phyloP scores from a whole-genome alignment of 371 early-diverging fungal species.

The Phascolomyces articulosus region DNA sequence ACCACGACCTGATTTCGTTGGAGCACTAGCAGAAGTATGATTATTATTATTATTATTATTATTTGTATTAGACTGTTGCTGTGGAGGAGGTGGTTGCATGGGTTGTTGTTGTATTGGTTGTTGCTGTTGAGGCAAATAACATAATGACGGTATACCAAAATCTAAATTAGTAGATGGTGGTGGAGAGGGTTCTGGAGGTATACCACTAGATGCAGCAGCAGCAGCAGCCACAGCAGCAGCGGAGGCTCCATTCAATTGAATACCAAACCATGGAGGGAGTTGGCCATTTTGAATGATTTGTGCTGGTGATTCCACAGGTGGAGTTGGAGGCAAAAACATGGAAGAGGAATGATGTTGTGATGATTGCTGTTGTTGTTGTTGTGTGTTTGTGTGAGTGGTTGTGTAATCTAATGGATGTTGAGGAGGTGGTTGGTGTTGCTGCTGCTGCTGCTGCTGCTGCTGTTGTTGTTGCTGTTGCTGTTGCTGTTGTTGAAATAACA shows the following conservation, averaged over 20 bases:
- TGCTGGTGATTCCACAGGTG: slow-evolving; percentile 16
- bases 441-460: neutral
- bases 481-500: too few relatives aligned
- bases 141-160: slow-evolving; percentile 7
- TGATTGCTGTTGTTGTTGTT: slow-evolving; percentile 2
- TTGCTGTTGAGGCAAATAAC: slow-evolving; percentile 6
- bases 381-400: neutral
- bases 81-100: neutral
- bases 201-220: neutral
- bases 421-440: too few relatives aligned
- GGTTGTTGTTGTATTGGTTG: neutral
- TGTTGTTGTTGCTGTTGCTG: neutral
- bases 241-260: neutral
- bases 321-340: slow-evolving; percentile 14
- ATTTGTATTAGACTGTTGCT: neutral
- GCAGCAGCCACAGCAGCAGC: neutral
- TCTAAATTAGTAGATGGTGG: neutral
- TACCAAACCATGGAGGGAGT: slow-evolving; percentile 13
- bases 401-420: slow-evolving; percentile 3
- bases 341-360: neutral
- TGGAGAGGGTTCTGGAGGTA: slow-evolving; percentile 5
- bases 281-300: neutral
- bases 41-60: too few relatives aligned
- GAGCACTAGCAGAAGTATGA: neutral
- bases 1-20: slow-evolving; percentile 3